Percentiles rank a stretch among this genome's conserved stretches.
phyloP scores from a whole-genome alignment of 306 rosid genomes.

The Cucurbita moschata region DNA sequence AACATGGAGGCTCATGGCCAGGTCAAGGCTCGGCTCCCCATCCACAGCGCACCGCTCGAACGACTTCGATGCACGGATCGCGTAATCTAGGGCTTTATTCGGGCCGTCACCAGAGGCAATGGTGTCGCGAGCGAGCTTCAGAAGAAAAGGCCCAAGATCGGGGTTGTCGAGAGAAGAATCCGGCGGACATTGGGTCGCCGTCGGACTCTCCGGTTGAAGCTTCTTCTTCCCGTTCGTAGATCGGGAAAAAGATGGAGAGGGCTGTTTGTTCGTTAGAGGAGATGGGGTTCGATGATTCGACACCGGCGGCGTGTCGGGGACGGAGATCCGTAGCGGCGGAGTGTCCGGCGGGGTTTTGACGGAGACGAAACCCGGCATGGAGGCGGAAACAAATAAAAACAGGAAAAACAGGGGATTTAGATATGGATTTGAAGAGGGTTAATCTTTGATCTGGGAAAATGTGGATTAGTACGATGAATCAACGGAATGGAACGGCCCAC shows the following conservation, averaged over 20 bases:
- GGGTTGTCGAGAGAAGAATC: slow-evolving; percentile 87
- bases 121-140: slow-evolving; percentile 75
- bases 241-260: slow-evolving; percentile 74
- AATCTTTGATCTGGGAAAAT: not conserved
- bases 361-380: slow-evolving; percentile 80
- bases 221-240: slow-evolving; percentile 48
- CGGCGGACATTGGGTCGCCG: slow-evolving; percentile 19
- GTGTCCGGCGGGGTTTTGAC: slow-evolving; percentile 68
- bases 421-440: not conserved
- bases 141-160: slow-evolving; percentile 96
- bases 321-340: slow-evolving; percentile 40
- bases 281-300: slow-evolving; percentile 42
- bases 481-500: slow-evolving; percentile 10
- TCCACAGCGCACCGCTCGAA: slow-evolving; percentile 80
- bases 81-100: slow-evolving; percentile 68
- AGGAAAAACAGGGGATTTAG: not conserved
- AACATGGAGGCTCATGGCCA: slow-evolving; percentile 94
- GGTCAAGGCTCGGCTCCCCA: slow-evolving; percentile 72
- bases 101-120: slow-evolving; percentile 97
- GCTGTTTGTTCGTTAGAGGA: slow-evolving; percentile 45
- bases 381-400: not conserved
- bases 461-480: not conserved
- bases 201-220: slow-evolving; percentile 48
- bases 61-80: slow-evolving; percentile 73
- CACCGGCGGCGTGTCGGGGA: slow-evolving; percentile 30